Conservation (phyloP, 768 basidiomycete genomes). For the Trametes cubensis region DNA sequence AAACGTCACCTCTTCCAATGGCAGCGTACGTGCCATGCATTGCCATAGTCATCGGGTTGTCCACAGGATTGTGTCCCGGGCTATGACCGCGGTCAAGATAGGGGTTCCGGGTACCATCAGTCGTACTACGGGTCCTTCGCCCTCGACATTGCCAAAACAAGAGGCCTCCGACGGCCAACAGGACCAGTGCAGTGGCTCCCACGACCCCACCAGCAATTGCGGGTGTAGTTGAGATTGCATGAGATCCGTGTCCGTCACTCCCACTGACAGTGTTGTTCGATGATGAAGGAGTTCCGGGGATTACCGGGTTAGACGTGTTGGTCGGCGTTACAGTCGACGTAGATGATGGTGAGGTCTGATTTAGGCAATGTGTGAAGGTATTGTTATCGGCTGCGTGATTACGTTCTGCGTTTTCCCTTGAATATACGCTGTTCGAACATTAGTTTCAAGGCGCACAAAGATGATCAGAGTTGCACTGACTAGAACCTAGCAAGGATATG, state of each 20-base stretch:
- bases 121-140: not conserved
- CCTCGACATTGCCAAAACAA: not conserved
- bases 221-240: not conserved
- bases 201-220: slow-evolving; percentile 11
- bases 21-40: too few relatives aligned
- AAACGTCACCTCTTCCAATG: too few relatives aligned
- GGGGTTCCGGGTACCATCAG: not conserved
- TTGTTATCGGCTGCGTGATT: slow-evolving; percentile 30
- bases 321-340: not conserved
- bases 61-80: too few relatives aligned
- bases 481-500: slow-evolving; percentile 16
- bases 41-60: too few relatives aligned
- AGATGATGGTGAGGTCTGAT: slow-evolving; percentile 1
- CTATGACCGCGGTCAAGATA: not conserved
- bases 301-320: too few relatives aligned
- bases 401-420: slow-evolving; percentile 23
- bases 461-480: slow-evolving; percentile 5
- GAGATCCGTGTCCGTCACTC: not conserved
- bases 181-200: not conserved
- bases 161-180: not conserved
- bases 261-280: too few relatives aligned
- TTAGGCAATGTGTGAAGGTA: slow-evolving; percentile 34
- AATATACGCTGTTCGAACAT: slow-evolving; percentile 24
- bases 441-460: not conserved
- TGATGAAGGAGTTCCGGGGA: too few relatives aligned